phyloP scores from a whole-genome alignment of 2,329 filamentous ascomycete species.

The Xylariaceae sp. region DNA sequence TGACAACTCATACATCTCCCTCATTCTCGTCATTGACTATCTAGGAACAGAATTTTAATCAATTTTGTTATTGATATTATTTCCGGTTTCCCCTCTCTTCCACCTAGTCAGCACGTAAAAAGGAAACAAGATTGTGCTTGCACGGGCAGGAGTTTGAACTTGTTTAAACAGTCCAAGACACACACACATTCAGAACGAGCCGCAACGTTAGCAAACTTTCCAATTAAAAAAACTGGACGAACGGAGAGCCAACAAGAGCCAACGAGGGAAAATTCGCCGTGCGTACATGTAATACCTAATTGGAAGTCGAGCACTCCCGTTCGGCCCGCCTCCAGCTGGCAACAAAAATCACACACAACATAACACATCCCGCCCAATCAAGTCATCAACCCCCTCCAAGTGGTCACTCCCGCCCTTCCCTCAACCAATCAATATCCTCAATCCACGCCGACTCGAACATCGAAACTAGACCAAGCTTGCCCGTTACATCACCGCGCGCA shows the following conservation, averaged over 20 bases:
- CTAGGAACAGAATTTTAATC: not conserved
- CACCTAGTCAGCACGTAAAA: not conserved
- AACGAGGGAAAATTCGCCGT: slow-evolving; percentile 10
- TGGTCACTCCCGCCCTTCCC: slow-evolving; percentile 20
- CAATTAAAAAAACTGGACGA: not conserved
- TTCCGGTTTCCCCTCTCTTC: not conserved
- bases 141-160: too few species aligned
- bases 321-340: too few species aligned
- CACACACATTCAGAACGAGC: slow-evolving; percentile 21
- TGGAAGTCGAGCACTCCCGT: slow-evolving; percentile 15
- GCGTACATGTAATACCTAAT: too few species aligned
- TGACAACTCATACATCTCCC: slow-evolving; percentile 21
- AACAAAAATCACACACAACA: slow-evolving; percentile 24
- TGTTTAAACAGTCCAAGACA: too few species aligned
- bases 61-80: too few species aligned
- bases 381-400: slow-evolving; percentile 2
- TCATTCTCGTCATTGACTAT: slow-evolving; percentile 1
- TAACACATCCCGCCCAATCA: slow-evolving; percentile 16
- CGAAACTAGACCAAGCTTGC: slow-evolving; percentile 28
- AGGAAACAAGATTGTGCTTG: not conserved
- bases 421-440: slow-evolving; percentile 39
- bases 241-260: too few species aligned
- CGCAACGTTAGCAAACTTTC: slow-evolving; percentile 26
- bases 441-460: slow-evolving; percentile 32
- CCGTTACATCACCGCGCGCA: slow-evolving; percentile 37